Evolutionary conservation across 148 eudicot species (phyloP), one percentile per base, ranked within the genome.

Genomic region (Amaranthus cruentus): DNA sequence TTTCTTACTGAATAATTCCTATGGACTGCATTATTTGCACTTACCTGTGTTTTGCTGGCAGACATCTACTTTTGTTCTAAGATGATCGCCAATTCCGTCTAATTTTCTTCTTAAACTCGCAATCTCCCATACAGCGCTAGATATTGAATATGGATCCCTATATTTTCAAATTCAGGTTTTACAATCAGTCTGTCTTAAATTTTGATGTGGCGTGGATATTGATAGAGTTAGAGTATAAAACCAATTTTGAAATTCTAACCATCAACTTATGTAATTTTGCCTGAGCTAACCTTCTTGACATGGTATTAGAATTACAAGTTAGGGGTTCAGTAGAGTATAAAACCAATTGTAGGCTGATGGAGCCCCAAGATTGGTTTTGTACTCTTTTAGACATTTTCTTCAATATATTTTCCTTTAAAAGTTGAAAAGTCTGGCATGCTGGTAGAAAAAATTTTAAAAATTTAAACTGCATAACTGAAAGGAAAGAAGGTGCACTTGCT

Each of bases 401-500:
- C 28, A 44, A 49, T 4, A 7, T n/a, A 14, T 44, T 9, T 4
- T 57, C 18, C 18, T 58, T 13, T 7, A 73, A 57, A 43, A 44
- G 54, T 55, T 38, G 18, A 68, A 59, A 73, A 62, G 38, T 28
- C 28, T 50, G 2, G 10, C 56, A 9, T 48, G 55, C 43, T 38
- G 3, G 13, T 9, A 12, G 9, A 28, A 46, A 71, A 50, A 59
- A 28, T 28, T 28, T 28, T 28, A 28, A 28, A 28, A 28, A 28
- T 28, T 28, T 2, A 28, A 69, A 73, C 47, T 64, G 58, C 14
- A n/a, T 54, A 66, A 75, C 52, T 54, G 75, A 77, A 78, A 81
- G 80, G 81, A 82, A 80, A 77, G 86, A 83, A 80, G 82, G 84
- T 85, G 94, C 94, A 91, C 91, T 85, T 84, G 88, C 88, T 81